Evolutionary conservation across 495 filamentous ascomycete genomes (phyloP), one percentile per base, ranked within the genome.

Genomic region (Gamarada debralockiae): DNA sequence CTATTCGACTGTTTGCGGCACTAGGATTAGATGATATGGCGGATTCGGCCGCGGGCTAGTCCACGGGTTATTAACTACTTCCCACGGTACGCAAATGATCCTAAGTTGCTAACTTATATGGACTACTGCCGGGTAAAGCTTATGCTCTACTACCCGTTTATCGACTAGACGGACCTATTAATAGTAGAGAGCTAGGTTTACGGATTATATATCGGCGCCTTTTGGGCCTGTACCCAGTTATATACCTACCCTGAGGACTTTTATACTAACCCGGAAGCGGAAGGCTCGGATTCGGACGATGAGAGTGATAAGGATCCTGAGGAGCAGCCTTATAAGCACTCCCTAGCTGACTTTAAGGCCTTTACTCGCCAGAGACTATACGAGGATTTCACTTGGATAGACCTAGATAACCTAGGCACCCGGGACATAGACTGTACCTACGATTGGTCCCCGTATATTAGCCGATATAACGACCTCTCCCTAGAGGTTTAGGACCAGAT

Each of bases 391-490:
- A 15, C 10, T 15, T 43, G 20, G 7, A 43, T 7, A 7, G 7
- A 7, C 17, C 9, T 25, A 13, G 43, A 47, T 18, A 20, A 47
- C 5, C 24, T 47, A 47, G 47, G 47, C 5, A 14, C 6, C 12
- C 47, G 47, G 5, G 31, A 33, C 21, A 13, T 50, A 5, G 47
- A 50, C 20, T 25, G 47, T 13, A 25, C 14, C 6, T 50, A 50
- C 21, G 31, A 50, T 39, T 50, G 47, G 47, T 40, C 27, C n/a
- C 5, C 20, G 9, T 29, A 50, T 21, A 33, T 50, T 18, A 10
- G 31, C 25, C 12, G n/a, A 38, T 21, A 38, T 10, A 7, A 7
- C 20, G 12, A 17, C 13, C 6, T 13, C n/a, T n/a, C n/a, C n/a
- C n/a, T 21, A 8, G 31, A 38, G 18, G 20, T 39, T 20, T 50